Evolutionary conservation across 2,329 filamentous ascomycete species (phyloP).

Genomic region (Claviceps africana): DNA sequence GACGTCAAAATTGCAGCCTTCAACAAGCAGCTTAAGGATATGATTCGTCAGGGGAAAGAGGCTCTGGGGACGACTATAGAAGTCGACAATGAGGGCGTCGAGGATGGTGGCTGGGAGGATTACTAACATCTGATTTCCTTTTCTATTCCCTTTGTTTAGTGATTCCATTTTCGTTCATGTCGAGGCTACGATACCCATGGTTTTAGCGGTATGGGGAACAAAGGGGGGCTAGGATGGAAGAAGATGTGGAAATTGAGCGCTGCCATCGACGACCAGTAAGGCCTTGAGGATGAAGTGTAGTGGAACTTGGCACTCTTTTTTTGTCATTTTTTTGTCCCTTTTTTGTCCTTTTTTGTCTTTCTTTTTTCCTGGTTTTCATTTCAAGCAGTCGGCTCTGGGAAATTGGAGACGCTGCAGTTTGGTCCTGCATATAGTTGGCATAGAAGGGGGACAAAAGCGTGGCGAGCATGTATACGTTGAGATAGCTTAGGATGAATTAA

Average conservation of each 20-base stretch:
- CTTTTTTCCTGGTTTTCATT: background rate
- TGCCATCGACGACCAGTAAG: background rate
- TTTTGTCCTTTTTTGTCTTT: background rate
- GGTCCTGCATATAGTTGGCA: background rate
- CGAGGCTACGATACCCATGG: conserved; percentile 5
- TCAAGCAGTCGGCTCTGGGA: background rate
- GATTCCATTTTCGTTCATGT: background rate
- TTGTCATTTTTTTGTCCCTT: background rate
- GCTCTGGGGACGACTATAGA: conserved; percentile 66
- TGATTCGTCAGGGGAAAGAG: conserved; percentile 81
- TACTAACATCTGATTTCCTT: conserved; percentile 2
- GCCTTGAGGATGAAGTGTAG: background rate
- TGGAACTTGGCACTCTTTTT: background rate
- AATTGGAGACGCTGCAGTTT: background rate
- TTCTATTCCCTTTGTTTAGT: background rate
- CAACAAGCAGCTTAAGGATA: conserved; percentile 63
- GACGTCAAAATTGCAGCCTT: conserved; percentile 69
- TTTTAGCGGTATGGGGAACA: background rate
- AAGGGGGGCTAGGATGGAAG: background rate
- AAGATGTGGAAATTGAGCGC: background rate
- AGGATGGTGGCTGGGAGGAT: conserved; percentile 27
- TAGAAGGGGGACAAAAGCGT: background rate
- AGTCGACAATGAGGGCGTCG: conserved; percentile 40
- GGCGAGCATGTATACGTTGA: background rate
- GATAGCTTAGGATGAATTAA: conserved; percentile 1